Evolutionary conservation across 495 filamentous ascomycete genomes (phyloP), one percentile per base, ranked within the genome.

Genomic region (Aspergillus taichungensis): DNA sequence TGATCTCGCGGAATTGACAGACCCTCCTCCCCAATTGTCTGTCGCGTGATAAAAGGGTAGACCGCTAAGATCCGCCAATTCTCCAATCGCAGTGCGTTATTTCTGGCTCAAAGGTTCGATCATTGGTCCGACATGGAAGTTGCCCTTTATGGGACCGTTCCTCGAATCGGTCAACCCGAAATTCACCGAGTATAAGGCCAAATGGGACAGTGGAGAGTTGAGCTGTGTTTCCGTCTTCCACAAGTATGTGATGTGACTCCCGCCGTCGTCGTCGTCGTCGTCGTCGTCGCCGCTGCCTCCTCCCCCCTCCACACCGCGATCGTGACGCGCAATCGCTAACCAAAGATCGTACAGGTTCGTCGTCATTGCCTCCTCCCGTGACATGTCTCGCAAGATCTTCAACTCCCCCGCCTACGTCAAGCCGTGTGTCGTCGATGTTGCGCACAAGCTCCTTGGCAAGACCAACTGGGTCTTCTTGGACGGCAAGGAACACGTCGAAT

Each of bases 211-310:
- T 61, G 92, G 86, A 10, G 79, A 82, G 9, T 74, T 98, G 55
- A 95, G 90, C 71, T 98, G 92, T 67, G 91, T 98, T 47, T 95
- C 88, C 9, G 89, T 98, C 49, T 98, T 98, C 72, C 92, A 98
- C 78, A 98, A 98, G 90, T 95, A 78, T 56, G 87, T n/a, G n/a
- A n/a, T n/a, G n/a, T n/a, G n/a, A n/a, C n/a, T n/a, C n/a, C n/a
- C n/a, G n/a, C n/a, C n/a, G n/a, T n/a, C n/a, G n/a, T n/a, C n/a
- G n/a, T n/a, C n/a, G n/a, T n/a, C n/a, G n/a, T n/a, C n/a, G n/a
- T n/a, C n/a, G n/a, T n/a, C n/a, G n/a, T n/a, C n/a, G n/a, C n/a
- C n/a, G n/a, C n/a, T n/a, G n/a, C n/a, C n/a, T n/a, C n/a, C n/a
- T n/a, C n/a, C n/a, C n/a, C n/a, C n/a, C n/a, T n/a, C n/a, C n/a